phyloP scores from a whole-genome alignment of 108 stramenopile genomes.

The Pelagomonas calceolata region DNA sequence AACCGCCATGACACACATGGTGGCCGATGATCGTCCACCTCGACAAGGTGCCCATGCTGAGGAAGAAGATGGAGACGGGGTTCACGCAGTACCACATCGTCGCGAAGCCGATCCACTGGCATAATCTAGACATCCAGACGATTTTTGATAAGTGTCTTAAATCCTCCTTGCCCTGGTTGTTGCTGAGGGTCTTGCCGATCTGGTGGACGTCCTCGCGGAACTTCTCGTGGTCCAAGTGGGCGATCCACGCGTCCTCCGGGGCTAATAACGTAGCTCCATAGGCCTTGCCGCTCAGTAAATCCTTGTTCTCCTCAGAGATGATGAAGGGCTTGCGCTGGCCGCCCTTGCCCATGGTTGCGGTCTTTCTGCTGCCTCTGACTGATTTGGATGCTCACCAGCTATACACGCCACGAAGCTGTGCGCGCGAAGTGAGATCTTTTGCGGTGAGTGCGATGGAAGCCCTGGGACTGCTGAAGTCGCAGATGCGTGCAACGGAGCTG shows the following conservation, averaged over 20 bases:
- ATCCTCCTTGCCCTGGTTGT: slow-evolving; percentile 62
- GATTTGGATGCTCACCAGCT: too few relatives aligned
- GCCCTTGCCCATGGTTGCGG: too few relatives aligned
- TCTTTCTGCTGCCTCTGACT: too few relatives aligned
- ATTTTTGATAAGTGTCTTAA: slow-evolving; percentile 79
- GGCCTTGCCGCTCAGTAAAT: neutral
- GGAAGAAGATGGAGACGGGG: slow-evolving; percentile 38
- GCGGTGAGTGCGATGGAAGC: too few relatives aligned
- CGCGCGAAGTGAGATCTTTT: too few relatives aligned
- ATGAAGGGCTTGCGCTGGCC: too few relatives aligned
- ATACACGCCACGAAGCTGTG: too few relatives aligned
- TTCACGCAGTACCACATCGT: slow-evolving; percentile 44
- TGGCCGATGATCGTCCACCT: slow-evolving; percentile 80
- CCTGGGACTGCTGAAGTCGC: too few relatives aligned
- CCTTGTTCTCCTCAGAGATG: too few relatives aligned
- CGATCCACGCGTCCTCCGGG: slow-evolving; percentile 48
- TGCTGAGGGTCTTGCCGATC: slow-evolving; percentile 62
- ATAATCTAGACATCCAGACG: slow-evolving; percentile 60
- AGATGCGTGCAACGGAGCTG: too few relatives aligned
- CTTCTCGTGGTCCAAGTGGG: slow-evolving; percentile 56
- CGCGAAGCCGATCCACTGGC: slow-evolving; percentile 56
- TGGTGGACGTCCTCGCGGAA: slow-evolving; percentile 63
- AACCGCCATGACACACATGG: slow-evolving; percentile 74
- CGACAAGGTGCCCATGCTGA: slow-evolving; percentile 59
- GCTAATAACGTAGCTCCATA: neutral